Percentiles rank a stretch among this genome's conserved stretches.
These are phyloP conservation scores for Macadamia integrifolia DNA, from an alignment of 164 flowering plant genomes.

Conservation along the genomic window DNA sequence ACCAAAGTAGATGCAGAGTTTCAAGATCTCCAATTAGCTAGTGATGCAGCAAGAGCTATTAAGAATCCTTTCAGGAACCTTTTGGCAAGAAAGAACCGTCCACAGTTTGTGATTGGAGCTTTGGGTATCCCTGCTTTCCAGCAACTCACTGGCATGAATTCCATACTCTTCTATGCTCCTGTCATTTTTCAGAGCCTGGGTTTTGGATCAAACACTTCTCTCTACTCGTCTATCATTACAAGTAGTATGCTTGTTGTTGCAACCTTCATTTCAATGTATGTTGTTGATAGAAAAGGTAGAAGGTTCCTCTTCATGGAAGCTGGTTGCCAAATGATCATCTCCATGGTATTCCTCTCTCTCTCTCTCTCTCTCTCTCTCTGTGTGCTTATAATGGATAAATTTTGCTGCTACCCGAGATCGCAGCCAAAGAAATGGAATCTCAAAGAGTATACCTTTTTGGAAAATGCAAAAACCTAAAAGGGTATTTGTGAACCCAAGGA, in stretches of 20 bases:
- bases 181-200: constrained; percentile 82
- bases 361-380: too few relatives aligned
- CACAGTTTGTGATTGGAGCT: constrained; percentile 72
- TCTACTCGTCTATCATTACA: constrained; percentile 53
- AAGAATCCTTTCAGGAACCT: constrained; percentile 79
- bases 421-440: too few relatives aligned
- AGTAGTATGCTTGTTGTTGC: constrained; percentile 59
- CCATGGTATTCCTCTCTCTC: constrained; percentile 42
- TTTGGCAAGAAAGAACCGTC: constrained; percentile 53
- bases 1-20: constrained; percentile 71
- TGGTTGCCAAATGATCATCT: constrained; percentile 65
- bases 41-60: constrained; percentile 56
- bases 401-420: too few relatives aligned
- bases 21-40: constrained; percentile 70
- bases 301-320: constrained; percentile 81
- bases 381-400: too few relatives aligned
- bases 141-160: constrained; percentile 86
- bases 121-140: constrained; percentile 90
- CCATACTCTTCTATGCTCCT: constrained; percentile 90
- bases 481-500: too few relatives aligned
- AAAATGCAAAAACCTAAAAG: too few relatives aligned
- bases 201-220: constrained; percentile 48
- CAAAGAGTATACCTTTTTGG: too few relatives aligned
- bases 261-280: constrained; percentile 66
- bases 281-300: constrained; percentile 77